phyloP scores from a whole-genome alignment of 1,284 basidiomycete species.

The Rhodotorula sp. region DNA sequence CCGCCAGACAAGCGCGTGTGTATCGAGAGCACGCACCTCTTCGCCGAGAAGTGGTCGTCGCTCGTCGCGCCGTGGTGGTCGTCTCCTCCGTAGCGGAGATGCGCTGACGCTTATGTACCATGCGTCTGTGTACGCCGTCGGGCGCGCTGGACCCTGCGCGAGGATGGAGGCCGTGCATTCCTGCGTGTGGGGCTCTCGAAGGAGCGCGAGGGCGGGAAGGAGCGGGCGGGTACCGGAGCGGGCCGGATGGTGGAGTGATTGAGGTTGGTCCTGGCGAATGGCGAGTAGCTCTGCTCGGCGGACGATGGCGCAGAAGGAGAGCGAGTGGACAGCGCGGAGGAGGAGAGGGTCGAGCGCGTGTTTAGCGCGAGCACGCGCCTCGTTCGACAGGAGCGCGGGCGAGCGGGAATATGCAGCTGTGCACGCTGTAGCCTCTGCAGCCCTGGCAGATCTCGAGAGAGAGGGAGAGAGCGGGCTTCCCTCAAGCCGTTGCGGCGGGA shows the following conservation, averaged over 20 bases:
- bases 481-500: not conserved
- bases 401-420: no score
- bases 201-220: not conserved
- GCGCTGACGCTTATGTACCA: constrained; percentile 17
- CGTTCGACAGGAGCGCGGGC: no score
- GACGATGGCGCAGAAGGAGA: no score
- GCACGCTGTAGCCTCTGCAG: not conserved
- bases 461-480: no score
- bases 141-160: not conserved
- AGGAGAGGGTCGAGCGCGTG: no score
- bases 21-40: not conserved
- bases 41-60: not conserved
- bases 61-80: not conserved
- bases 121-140: not conserved
- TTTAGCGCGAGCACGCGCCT: no score
- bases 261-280: no score
- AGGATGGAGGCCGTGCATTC: not conserved
- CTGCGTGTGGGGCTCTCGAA: not conserved
- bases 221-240: not conserved
- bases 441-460: not conserved
- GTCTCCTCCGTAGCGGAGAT: not conserved
- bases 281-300: no score
- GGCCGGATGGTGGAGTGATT: not conserved
- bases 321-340: no score
- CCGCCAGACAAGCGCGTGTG: no score